Percentiles rank a stretch among this genome's conserved stretches.
phyloP scores from a whole-genome alignment of 176 grass and related monocot genomes.

The Ananas comosus region DNA sequence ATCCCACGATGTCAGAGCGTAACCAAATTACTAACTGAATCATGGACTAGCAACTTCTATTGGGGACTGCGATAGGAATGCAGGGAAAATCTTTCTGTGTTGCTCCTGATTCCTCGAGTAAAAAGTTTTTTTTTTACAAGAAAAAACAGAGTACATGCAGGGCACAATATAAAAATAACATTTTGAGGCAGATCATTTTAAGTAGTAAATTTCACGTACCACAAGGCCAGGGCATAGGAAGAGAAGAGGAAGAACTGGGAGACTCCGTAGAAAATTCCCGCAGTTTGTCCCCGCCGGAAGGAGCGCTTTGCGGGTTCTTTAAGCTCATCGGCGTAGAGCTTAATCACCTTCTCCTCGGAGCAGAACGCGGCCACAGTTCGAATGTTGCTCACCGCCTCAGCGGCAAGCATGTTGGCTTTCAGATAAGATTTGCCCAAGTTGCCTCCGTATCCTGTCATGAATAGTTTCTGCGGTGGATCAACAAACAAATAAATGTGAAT shows the following conservation, averaged over 20 bases:
- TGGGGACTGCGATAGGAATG: too few relatives aligned
- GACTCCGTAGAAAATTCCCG: slow-evolving; percentile 82
- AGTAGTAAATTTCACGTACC: slow-evolving; percentile 29
- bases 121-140: too few relatives aligned
- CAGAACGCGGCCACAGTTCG: slow-evolving; percentile 92
- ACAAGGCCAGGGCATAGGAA: slow-evolving; percentile 69
- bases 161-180: too few relatives aligned
- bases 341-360: slow-evolving; percentile 85
- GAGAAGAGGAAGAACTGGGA: slow-evolving; percentile 96
- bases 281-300: slow-evolving; percentile 79
- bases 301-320: slow-evolving; percentile 61
- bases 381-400: slow-evolving; percentile 96
- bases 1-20: too few relatives aligned
- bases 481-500: neutral
- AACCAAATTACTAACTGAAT: too few relatives aligned
- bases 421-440: slow-evolving; percentile 76
- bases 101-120: too few relatives aligned
- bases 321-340: slow-evolving; percentile 67
- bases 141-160: too few relatives aligned
- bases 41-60: too few relatives aligned
- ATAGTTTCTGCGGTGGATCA: slow-evolving; percentile 53
- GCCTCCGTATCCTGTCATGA: slow-evolving; percentile 91
- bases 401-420: slow-evolving; percentile 92
- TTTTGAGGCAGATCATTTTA: neutral
- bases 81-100: too few relatives aligned